phyloP scores from a whole-genome alignment of 768 basidiomycete genomes.

The Suillus subaureus region DNA sequence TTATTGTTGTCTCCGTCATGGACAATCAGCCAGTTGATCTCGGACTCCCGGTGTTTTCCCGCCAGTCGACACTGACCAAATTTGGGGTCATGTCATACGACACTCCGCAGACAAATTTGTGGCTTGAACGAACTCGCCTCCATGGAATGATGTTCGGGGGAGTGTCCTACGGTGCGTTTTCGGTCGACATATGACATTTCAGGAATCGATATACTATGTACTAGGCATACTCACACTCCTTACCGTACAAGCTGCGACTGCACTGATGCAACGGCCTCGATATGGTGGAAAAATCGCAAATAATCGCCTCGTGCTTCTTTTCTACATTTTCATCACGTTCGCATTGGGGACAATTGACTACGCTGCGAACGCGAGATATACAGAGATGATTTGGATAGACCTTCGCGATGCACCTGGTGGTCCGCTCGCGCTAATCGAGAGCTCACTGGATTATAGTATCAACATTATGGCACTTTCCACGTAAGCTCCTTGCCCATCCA shows the following conservation, averaged over 20 bases:
- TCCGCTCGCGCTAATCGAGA: conserved; percentile 18
- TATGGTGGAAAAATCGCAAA: not conserved
- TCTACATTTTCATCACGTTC: conserved; percentile 31
- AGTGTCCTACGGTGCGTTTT: conserved; percentile 26
- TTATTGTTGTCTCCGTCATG: not conserved
- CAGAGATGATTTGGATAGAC: conserved; percentile 36
- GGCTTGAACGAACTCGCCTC: conserved; percentile 30
- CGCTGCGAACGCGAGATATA: conserved; percentile 30
- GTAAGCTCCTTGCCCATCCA: conserved; percentile 11
- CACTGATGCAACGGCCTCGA: conserved; percentile 13
- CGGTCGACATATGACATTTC: not conserved
- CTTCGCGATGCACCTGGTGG: conserved; percentile 21
- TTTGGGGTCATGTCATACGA: conserved; percentile 18
- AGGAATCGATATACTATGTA: not conserved
- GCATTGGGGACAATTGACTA: conserved; percentile 29
- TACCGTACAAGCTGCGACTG: conserved; percentile 20
- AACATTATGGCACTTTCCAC: conserved; percentile 24
- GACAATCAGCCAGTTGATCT: not conserved
- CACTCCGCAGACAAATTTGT: conserved; percentile 23
- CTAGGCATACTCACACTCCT: conserved; percentile 26
- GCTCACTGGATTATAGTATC: conserved; percentile 19
- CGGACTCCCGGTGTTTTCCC: conserved; percentile 5
- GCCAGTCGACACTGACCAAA: not conserved
- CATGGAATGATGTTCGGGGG: conserved; percentile 22
- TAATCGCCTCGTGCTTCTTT: conserved; percentile 15